These are phyloP conservation scores for Annona cherimola DNA, from an alignment of 164 flowering plant species.

Conservation along the genomic window DNA sequence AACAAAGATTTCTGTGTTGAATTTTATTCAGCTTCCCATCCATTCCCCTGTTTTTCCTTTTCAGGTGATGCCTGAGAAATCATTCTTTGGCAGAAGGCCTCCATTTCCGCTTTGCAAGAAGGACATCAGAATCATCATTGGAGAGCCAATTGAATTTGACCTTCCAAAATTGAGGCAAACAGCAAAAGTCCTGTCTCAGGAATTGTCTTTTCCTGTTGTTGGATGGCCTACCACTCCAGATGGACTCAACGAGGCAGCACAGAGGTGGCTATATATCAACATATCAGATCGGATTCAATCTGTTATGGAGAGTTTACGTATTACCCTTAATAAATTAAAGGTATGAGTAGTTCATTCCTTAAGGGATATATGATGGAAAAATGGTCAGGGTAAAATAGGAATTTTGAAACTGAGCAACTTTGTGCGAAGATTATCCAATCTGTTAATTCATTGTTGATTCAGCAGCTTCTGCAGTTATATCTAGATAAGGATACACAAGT, in stretches of 20 bases:
- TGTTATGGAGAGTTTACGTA: constrained; percentile 66
- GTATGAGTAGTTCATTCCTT: constrained; percentile 4
- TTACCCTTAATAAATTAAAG: constrained; percentile 21
- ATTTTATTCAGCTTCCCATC: neutral
- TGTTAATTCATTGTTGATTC: neutral
- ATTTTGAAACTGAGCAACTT: neutral
- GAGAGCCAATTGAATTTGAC: constrained; percentile 84
- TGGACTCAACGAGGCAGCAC: constrained; percentile 74
- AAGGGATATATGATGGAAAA: neutral
- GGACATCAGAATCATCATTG: constrained; percentile 52
- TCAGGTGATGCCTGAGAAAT: constrained; percentile 98
- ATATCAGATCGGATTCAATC: constrained; percentile 62
- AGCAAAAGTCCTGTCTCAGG: constrained; percentile 45
- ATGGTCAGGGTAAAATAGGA: neutral
- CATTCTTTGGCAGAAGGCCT: constrained; percentile 66
- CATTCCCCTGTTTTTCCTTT: constrained; percentile 5
- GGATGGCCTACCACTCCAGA: constrained; percentile 50
- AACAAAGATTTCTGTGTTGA: neutral
- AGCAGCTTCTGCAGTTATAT: neutral
- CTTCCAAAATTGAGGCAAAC: constrained; percentile 50
- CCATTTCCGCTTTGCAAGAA: constrained; percentile 69
- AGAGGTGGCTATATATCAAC: constrained; percentile 55
- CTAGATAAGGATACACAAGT: neutral
- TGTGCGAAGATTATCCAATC: neutral
- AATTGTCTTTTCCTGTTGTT: constrained; percentile 15